Evolutionary conservation across 371 early-diverging fungal species (phyloP).

Genomic region (Entomophthora muscae): DNA sequence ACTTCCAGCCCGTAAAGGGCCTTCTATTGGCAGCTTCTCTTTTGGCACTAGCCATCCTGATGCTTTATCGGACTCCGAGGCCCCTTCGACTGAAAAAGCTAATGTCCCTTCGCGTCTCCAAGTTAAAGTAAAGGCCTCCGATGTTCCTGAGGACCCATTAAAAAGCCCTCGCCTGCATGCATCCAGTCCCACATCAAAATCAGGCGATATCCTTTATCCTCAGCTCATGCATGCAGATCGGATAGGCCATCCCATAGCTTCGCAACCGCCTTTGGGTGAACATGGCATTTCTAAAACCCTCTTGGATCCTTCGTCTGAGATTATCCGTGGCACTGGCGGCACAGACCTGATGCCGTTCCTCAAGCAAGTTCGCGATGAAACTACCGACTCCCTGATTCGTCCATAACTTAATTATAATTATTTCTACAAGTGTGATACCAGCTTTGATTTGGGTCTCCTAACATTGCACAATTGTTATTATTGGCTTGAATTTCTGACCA

Average conservation of each 20-base stretch:
- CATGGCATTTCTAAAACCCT: constrained; percentile 12
- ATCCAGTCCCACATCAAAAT: not conserved
- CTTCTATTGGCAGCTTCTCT: constrained; percentile 22
- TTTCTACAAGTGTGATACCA: too few species aligned
- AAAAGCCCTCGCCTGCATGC: not conserved
- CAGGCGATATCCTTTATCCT: not conserved
- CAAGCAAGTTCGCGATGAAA: constrained; percentile 43
- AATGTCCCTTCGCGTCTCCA: not conserved
- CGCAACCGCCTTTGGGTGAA: not conserved
- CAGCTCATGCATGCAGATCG: not conserved
- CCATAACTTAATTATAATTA: too few species aligned
- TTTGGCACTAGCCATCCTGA: constrained; percentile 14
- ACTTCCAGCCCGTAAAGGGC: constrained; percentile 63
- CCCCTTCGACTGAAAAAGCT: not conserved
- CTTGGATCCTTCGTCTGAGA: constrained; percentile 22
- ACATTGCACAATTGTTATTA: not conserved
- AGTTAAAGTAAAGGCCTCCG: not conserved
- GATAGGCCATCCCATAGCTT: not conserved
- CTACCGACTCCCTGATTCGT: constrained; percentile 11
- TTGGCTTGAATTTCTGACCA: too few species aligned
- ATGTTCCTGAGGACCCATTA: too few species aligned
- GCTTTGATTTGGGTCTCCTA: too few species aligned
- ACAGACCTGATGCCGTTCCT: constrained; percentile 84
- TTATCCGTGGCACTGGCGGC: constrained; percentile 87
- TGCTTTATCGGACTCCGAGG: not conserved